Base-by-base conservation (phyloP, 441 rosid genomes). In the Lepidium campestre region DNA sequence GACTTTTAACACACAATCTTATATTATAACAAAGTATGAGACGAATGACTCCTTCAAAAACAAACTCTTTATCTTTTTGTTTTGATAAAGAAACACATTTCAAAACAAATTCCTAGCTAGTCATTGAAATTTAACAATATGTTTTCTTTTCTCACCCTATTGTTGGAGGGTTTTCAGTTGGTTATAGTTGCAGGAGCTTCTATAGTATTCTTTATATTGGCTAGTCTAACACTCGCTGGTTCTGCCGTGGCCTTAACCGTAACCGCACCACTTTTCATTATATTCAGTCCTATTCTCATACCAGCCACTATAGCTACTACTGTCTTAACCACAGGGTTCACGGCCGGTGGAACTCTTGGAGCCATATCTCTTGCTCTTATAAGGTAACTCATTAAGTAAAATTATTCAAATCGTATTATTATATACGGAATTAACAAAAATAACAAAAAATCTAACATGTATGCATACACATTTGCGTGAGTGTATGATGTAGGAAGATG, bases 261-360 rank as follows among this genome's bases (percentile, higher is more conserved):
- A 4, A 84, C 84, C 67, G 78, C 91, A n/a, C 97, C 96, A 1
- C 74, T 89, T 54, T 74, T 89, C 22, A 83, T 91, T 78, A 75
- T 87, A 11, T 86, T 82, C 81, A 89, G 96, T 70, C 97, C 93
- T 0, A 85, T 89, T 31, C 81, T 91, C 17, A 77, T 89, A 62
- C 97, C 96, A 1, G 90, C 93, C 11, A 75, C 83, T 11, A 71
- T 89, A 55, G 65, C 83, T 2, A 74, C 72, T 23, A 70, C 76
- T 31, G 68, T 89, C 56, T 9, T 87, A 42, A 55, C 65, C 47
- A 61, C 70, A n/a, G 94, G 97, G 18, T 29, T 29, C 3, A 56
- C 60, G 15, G 29, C 60, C 0, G 17, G 18, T 13, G 29, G 42
- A 14, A 35, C 41, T 6, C 42, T 54, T 0, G 59, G 59, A 34